Evolutionary conservation across 257 asterid species (phyloP).

Genomic region (Parsonsia alboflavescens): DNA sequence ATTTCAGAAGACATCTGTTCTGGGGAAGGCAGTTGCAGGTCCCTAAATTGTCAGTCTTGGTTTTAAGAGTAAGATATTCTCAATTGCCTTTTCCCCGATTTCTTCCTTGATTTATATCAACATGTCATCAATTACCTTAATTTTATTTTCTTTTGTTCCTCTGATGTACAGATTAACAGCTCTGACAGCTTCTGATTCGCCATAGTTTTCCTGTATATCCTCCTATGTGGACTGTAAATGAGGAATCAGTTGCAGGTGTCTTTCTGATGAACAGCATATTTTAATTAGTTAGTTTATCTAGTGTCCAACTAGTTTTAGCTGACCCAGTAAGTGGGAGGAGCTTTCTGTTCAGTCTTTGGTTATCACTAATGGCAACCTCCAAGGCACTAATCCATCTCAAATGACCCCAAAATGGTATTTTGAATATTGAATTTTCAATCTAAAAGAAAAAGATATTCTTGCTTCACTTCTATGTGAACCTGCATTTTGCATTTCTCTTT

Average conservation of each 20-base stretch:
- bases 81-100: not conserved
- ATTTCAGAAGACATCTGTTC: constrained; percentile 23
- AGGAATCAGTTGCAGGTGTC: constrained; percentile 1
- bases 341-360: not conserved
- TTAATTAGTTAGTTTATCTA: not conserved
- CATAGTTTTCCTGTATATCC: constrained; percentile 7
- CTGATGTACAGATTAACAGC: constrained; percentile 18
- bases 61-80: constrained; percentile 17
- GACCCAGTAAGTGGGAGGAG: not conserved
- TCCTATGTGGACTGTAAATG: constrained; percentile 7
- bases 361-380: constrained; percentile 17
- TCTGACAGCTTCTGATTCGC: constrained; percentile 12
- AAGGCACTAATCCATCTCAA: constrained; percentile 6
- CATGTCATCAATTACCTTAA: not conserved
- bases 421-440: not conserved
- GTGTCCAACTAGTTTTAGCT: not conserved
- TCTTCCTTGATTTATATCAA: not conserved
- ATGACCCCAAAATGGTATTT: constrained; percentile 6
- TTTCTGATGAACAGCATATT: not conserved
- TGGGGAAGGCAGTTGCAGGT: constrained; percentile 25
- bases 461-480: not conserved
- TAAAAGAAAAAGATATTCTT: not conserved
- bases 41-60: constrained; percentile 16
- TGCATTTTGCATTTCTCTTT: not conserved
- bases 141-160: not conserved